Evolutionary conservation across 1,284 basidiomycete species (phyloP), one percentile per base, ranked within the genome.

Genomic region (Pascua guehoae): DNA sequence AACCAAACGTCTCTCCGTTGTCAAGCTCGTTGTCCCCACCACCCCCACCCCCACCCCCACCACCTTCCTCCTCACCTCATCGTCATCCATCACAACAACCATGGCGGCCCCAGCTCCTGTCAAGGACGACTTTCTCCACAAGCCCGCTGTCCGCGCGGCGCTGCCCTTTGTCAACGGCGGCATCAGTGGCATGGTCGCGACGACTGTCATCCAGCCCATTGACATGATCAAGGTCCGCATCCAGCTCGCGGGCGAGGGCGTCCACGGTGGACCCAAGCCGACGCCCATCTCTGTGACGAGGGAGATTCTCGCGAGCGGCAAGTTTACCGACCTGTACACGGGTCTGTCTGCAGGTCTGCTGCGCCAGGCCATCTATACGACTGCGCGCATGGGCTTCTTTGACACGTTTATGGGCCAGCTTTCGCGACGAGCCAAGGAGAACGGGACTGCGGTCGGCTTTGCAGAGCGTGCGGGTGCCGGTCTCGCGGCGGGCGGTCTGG

Each of bases 211-310:
- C 41, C 49, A 50, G 49, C 49, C 49, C 49, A 37, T 50, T 41
- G 49, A 50, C 49, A 32, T 50, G 18, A 32, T 50, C 49, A 50
- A 50, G 49, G 49, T 50, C 18, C 49, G 49, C 49, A 50, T 50
- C 49, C 49, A 50, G 49, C 49, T 50, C 18, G 49, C 49, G 24
- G 49, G 49, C n/a, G 49, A 50, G 41, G 49, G 49, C 12, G n/a
- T 41, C 12, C 10, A 11, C 14, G 49, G 49, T 12, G 49, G 49
- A 8, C 49, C 49, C 40, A 50, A 50, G 49, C 49, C 49, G 10
- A 42, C 49, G 12, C 41, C 49, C 24, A n/a, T 50, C 41, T 18
- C 18, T 14, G 49, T 50, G 7, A 42, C 41, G 5, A 40, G 40
- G 41, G 17, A 50, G 17, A 41, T 50, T n/a, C 14, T 50, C 41